Percentiles rank a stretch among this genome's conserved stretches.
phyloP scores from a whole-genome alignment of 2,329 filamentous ascomycete genomes.

The Venturia aucupariae region DNA sequence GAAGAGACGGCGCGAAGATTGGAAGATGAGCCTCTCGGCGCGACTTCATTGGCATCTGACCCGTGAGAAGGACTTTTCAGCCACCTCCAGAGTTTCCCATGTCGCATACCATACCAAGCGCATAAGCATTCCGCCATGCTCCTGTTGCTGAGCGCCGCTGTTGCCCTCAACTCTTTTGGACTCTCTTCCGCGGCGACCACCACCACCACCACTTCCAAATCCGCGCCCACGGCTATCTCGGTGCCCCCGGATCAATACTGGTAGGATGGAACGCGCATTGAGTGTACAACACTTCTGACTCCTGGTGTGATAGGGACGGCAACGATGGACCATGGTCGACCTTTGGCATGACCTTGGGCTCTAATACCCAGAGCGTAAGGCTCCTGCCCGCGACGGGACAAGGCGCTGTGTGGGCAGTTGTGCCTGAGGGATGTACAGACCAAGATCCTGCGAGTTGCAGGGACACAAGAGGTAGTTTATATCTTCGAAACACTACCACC shows the following conservation, averaged over 20 bases:
- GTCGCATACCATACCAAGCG: neutral
- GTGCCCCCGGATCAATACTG: conserved; percentile 17
- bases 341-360: conserved; percentile 13
- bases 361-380: conserved; percentile 14
- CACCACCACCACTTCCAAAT: neutral
- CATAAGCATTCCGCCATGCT: neutral
- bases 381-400: conserved; percentile 11
- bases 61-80: neutral
- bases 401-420: conserved; percentile 11
- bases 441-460: conserved; percentile 17
- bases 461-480: conserved; percentile 17
- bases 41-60: neutral
- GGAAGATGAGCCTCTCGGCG: neutral
- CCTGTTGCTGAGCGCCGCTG: neutral
- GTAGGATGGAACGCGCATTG: conserved; percentile 7
- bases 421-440: conserved; percentile 15
- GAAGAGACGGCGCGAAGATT: neutral
- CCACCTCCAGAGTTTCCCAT: neutral
- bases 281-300: neutral
- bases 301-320: conserved; percentile 12
- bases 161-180: neutral
- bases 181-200: neutral
- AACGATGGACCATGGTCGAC: conserved; percentile 16
- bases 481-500: conserved; percentile 18
- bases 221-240: conserved; percentile 8